Base-by-base conservation (phyloP, 805 yeast genomes). In the Candida adriatica region DNA sequence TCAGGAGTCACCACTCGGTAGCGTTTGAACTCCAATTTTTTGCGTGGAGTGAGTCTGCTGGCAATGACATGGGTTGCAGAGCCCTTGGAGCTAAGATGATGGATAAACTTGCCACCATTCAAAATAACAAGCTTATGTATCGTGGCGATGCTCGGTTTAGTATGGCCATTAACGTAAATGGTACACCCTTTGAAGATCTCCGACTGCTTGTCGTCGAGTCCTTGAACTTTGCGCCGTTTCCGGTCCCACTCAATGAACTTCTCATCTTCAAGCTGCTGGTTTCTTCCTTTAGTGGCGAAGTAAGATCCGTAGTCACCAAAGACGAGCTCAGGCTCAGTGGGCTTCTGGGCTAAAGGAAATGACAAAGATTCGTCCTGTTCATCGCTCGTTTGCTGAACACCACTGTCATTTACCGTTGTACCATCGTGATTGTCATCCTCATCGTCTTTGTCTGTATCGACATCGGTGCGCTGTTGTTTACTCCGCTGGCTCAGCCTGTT, bases 81-180 rank as follows among this genome's bases (percentile, higher is more conserved):
- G 4, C 80, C 69, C 51, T 88, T 88, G 5, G 79, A 75, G 5
- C 73, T 65, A 25, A 90, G 55, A 55, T 73, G 77, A 39, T 79
- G 80, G 15, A 79, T 49, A 39, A 82, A 84, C 31, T 60, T 66
- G 0, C 98, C 98, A 1, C 97, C 96, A 55, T 88, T 70, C 8
- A 74, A 43, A 2, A 83, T 72, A 3, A 90, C 76, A 43, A 85
- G 45, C 34, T 77, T 69, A 46, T 83, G 90, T 18, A 92, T 58
- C 38, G 74, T 79, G 25, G 70, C 59, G 11, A 86, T 69, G n/a
- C 88, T 74, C 0, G 97, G 97, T 3, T 58, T 59, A 0, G 97
- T 90, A 47, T 81, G 75, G 1, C 98, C 98, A 48, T 87, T 88
- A n/a, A 90, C 86, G 53, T 81, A 77, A 5, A 90, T 66, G 2